Conservation (phyloP, 352 stramenopile genomes). For the Phytophthora ohioensis region DNA sequence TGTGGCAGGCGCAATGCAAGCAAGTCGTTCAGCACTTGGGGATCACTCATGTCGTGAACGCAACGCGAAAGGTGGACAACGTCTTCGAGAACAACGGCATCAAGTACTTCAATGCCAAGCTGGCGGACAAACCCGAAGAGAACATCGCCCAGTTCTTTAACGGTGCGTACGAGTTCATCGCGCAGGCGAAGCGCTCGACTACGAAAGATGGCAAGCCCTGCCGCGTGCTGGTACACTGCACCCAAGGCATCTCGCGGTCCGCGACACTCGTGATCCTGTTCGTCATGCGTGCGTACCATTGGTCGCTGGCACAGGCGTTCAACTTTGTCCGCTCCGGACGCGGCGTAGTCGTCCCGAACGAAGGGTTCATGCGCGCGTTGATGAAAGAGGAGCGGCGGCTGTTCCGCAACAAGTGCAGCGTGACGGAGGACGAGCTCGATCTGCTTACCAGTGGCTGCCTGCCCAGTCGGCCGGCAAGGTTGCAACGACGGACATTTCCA, state of each 20-base stretch:
- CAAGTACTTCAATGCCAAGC: slow-evolving; percentile 70
- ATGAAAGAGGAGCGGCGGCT: slow-evolving; percentile 59
- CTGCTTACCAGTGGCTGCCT: slow-evolving; percentile 52
- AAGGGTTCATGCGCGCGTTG: slow-evolving; percentile 63
- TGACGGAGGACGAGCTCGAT: slow-evolving; percentile 64
- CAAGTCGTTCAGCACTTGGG: slow-evolving; percentile 64
- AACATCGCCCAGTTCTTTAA: slow-evolving; percentile 64
- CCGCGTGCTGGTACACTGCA: slow-evolving; percentile 78
- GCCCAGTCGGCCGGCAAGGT: slow-evolving; percentile 35
- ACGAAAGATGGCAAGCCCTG: slow-evolving; percentile 26
- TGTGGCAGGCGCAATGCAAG: slow-evolving; percentile 71
- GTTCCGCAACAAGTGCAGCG: slow-evolving; percentile 53
- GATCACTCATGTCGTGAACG: slow-evolving; percentile 82
- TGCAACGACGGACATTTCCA: slow-evolving; percentile 13
- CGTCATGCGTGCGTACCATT: slow-evolving; percentile 64
- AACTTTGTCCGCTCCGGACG: slow-evolving; percentile 57
- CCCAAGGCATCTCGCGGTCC: slow-evolving; percentile 75
- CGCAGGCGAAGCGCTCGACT: slow-evolving; percentile 29
- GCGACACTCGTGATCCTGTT: slow-evolving; percentile 77
- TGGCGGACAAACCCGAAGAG: slow-evolving; percentile 51
- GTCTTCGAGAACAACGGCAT: slow-evolving; percentile 56
- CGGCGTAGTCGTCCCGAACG: slow-evolving; percentile 70
- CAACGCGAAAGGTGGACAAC: slow-evolving; percentile 65
- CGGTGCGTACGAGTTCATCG: slow-evolving; percentile 57
- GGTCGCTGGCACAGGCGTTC: slow-evolving; percentile 72